Evolutionary conservation across 2,329 filamentous ascomycete species (phyloP).

Genomic region (Diaporthe caulivora): DNA sequence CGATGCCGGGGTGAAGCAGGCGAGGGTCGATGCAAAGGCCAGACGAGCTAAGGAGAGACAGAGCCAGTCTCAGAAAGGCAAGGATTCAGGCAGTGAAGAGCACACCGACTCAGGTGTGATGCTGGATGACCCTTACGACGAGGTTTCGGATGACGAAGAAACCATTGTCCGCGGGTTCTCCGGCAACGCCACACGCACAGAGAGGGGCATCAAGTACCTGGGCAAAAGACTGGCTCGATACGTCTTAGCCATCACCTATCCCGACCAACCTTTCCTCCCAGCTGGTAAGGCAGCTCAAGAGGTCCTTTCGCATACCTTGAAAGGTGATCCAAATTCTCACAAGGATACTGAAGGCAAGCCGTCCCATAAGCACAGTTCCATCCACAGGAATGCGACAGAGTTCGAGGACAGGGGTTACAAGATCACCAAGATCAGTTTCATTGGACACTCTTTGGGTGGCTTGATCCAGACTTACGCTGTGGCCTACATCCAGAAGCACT

Average conservation of each 20-base stretch:
- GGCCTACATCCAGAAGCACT: constrained; percentile 97
- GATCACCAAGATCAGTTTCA: constrained; percentile 94
- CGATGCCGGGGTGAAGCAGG: constrained; percentile 82
- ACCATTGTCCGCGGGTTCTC: constrained; percentile 91
- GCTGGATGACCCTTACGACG: constrained; percentile 45
- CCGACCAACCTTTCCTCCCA: constrained; percentile 90
- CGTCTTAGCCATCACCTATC: constrained; percentile 89
- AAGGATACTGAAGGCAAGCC: constrained; percentile 50
- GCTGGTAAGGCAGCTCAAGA: constrained; percentile 63
- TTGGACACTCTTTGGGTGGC: constrained; percentile 91
- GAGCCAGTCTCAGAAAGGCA: constrained; percentile 39
- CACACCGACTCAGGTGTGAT: constrained; percentile 13
- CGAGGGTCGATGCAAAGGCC: constrained; percentile 75
- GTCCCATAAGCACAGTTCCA: constrained; percentile 63
- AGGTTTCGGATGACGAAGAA: constrained; percentile 74
- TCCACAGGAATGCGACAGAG: constrained; percentile 53
- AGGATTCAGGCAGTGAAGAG: constrained; percentile 38
- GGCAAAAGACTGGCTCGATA: constrained; percentile 95
- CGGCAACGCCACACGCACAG: constrained; percentile 90
- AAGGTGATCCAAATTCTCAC: constrained; percentile 56
- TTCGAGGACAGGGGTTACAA: constrained; percentile 72
- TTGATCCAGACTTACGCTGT: constrained; percentile 94
- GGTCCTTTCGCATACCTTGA: constrained; percentile 55
- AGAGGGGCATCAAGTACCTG: constrained; percentile 95
- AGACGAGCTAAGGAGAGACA: constrained; percentile 66